Percentiles rank a stretch among this genome's conserved stretches.
Conservation (phyloP, 352 stramenopile genomes). For the Blastocystis sp. region DNA sequence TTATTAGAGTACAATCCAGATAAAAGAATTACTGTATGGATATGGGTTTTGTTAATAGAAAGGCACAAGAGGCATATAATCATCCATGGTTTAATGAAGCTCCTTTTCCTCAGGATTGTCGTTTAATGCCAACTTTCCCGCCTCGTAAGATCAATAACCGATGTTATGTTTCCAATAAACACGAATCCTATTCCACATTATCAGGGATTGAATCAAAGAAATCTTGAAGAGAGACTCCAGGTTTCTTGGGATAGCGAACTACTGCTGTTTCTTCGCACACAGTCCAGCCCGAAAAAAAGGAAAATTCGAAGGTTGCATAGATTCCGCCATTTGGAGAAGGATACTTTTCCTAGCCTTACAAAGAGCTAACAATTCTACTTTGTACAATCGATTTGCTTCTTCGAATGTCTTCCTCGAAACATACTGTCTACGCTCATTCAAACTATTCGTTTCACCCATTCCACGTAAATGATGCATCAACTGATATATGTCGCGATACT, state of each 20-base stretch:
- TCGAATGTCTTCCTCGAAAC: background rate
- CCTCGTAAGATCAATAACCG: slow-evolving; percentile 29
- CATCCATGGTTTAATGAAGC: slow-evolving; percentile 57
- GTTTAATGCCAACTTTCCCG: slow-evolving; percentile 57
- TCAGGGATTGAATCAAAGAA: background rate
- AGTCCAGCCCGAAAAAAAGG: slow-evolving; percentile 31
- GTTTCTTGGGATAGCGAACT: background rate
- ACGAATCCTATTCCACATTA: background rate
- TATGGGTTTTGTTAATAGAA: background rate
- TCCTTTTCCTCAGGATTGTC: slow-evolving; percentile 51
- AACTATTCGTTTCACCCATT: slow-evolving; percentile 42
- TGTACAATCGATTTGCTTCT: slow-evolving; percentile 42
- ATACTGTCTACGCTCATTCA: background rate
- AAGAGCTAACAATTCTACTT: background rate
- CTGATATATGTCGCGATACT: slow-evolving; percentile 59
- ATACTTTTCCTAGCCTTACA: background rate
- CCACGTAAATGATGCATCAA: slow-evolving; percentile 49
- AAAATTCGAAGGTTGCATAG: slow-evolving; percentile 4
- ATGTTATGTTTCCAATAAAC: background rate
- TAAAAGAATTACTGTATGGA: slow-evolving; percentile 39
- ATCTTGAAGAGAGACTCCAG: background rate
- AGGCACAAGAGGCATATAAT: background rate
- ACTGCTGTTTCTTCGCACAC: slow-evolving; percentile 13
- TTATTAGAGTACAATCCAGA: slow-evolving; percentile 50
- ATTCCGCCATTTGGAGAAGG: slow-evolving; percentile 20